Conservation (phyloP, 2,329 filamentous ascomycete species). For the Microdochium paspali region DNA sequence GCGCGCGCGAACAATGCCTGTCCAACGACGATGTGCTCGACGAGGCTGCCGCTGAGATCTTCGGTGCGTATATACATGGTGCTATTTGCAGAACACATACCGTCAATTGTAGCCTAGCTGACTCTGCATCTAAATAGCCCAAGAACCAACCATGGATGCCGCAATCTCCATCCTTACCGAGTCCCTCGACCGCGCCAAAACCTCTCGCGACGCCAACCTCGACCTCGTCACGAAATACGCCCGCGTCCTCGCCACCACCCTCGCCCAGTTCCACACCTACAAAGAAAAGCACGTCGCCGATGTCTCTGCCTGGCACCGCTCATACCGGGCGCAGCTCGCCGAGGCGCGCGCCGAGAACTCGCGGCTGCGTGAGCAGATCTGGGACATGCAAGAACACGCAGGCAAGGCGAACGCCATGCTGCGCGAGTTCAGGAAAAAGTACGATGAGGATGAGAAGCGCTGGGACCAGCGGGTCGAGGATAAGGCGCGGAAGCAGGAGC, state of each 20-base stretch:
- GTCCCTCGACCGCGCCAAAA: conserved; percentile 51
- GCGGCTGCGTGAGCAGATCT: conserved; percentile 54
- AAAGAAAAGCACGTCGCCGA: conserved; percentile 54
- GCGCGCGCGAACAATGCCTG: conserved; percentile 40
- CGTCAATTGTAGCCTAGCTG: no score
- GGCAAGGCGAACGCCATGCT: conserved; percentile 47
- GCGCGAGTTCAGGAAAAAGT: conserved; percentile 44
- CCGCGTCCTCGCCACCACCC: conserved; percentile 44
- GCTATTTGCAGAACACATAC: background rate
- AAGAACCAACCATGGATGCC: conserved; percentile 50
- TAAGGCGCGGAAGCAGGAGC: conserved; percentile 44
- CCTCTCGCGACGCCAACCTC: conserved; percentile 51
- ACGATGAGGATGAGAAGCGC: conserved; percentile 45
- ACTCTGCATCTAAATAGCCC: conserved; percentile 30
- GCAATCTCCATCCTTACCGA: conserved; percentile 52
- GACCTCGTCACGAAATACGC: conserved; percentile 49
- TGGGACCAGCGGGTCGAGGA: conserved; percentile 45
- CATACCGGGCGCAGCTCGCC: conserved; percentile 55
- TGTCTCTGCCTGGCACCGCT: conserved; percentile 55
- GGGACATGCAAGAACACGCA: conserved; percentile 56
- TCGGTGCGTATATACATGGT: conserved; percentile 30
- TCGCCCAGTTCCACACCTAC: conserved; percentile 57
- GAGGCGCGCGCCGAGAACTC: conserved; percentile 57
- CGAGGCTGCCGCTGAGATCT: conserved; percentile 45
- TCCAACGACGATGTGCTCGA: conserved; percentile 50